Percentiles rank a stretch among this genome's conserved stretches.
Conservation (phyloP, 345 rosid genomes). For the Brassica nigra region DNA sequence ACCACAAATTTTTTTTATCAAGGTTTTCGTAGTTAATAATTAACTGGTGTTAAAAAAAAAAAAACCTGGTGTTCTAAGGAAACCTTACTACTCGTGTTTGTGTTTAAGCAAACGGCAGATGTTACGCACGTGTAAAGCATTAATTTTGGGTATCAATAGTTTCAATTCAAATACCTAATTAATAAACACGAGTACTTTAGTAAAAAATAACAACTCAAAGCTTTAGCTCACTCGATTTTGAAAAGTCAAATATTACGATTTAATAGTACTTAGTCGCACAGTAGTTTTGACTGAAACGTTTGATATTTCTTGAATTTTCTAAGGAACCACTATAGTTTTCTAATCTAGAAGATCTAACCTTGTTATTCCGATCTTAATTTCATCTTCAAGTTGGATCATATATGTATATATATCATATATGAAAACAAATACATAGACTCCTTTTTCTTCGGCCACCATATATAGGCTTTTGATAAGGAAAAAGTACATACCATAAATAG, state of each 20-base stretch:
- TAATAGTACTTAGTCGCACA: not conserved
- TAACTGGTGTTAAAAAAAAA: not conserved
- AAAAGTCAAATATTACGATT: not conserved
- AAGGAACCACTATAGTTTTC: not conserved
- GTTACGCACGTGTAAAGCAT: not conserved
- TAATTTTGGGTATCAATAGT: constrained; percentile 10
- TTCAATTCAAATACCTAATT: not conserved
- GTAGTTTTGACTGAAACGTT: not conserved
- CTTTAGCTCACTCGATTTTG: not conserved
- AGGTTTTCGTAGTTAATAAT: not conserved
- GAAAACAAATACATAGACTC: not conserved
- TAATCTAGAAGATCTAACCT: not conserved
- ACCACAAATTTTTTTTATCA: not conserved
- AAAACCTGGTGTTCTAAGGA: not conserved
- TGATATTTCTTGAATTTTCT: not conserved
- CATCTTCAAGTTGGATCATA: constrained; percentile 17
- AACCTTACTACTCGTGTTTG: not conserved
- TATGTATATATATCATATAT: not conserved
- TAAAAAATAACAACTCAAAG: not conserved
- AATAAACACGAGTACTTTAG: no score
- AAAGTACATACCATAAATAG: constrained; percentile 34
- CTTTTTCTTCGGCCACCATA: constrained; percentile 16
- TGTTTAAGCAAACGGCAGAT: not conserved
- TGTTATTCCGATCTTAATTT: constrained; percentile 26
- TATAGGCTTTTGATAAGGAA: constrained; percentile 24